Evolutionary conservation across 192 early-diverging fungal genomes (phyloP).

Genomic region (Coemansia biformis): DNA sequence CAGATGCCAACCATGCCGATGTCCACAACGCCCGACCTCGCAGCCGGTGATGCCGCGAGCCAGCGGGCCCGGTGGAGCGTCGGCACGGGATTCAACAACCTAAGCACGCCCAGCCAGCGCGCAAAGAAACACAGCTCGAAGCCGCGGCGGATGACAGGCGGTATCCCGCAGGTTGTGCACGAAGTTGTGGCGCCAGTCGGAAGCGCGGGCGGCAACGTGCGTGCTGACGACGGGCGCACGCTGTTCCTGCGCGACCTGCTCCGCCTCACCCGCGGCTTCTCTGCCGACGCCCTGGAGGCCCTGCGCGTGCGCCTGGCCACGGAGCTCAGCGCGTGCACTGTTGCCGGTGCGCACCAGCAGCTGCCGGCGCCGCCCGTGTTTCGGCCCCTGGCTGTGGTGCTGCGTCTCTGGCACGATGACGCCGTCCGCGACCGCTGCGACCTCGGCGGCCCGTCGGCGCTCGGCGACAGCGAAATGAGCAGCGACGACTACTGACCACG

Average conservation of each 20-base stretch:
- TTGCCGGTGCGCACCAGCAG: neutral
- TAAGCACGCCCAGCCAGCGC: neutral
- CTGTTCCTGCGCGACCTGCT: constrained; percentile 1
- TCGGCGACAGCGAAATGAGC: too few species aligned
- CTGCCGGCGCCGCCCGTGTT: neutral
- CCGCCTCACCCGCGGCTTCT: constrained; percentile 1
- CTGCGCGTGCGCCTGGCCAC: constrained; percentile 7
- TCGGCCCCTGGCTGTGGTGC: neutral
- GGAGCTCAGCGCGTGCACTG: neutral
- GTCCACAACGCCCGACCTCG: neutral
- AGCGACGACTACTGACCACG: too few species aligned
- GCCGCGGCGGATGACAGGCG: neutral
- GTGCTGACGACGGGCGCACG: neutral
- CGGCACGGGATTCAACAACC: neutral
- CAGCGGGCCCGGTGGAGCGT: neutral
- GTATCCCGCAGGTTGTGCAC: constrained; percentile 6
- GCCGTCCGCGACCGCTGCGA: neutral
- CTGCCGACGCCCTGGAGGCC: constrained; percentile 9
- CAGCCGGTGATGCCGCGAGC: neutral
- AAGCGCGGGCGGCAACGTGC: too few species aligned
- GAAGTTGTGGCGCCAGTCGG: neutral
- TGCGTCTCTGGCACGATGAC: neutral
- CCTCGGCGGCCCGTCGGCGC: neutral
- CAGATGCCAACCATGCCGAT: too few species aligned
- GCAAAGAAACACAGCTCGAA: neutral